These are phyloP conservation scores for Cryptococcus sp. DNA, from an alignment of 1,284 basidiomycete species.

Conservation along the genomic window DNA sequence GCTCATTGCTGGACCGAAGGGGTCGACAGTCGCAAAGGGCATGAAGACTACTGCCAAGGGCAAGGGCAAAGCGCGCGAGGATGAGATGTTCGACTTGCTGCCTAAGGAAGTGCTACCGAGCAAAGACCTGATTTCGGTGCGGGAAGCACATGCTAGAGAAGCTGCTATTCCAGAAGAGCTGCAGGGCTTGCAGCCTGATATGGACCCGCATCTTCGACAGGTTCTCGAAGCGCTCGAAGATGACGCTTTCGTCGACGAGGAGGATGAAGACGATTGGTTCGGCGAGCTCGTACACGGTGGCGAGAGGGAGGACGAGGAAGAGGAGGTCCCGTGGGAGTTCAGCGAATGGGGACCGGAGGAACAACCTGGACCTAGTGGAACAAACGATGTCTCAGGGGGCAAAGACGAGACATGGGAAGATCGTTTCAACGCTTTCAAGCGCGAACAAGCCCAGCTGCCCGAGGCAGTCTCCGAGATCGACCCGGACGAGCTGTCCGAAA, in stretches of 20 bases:
- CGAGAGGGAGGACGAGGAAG: slow-evolving; percentile 55
- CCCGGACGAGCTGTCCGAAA: slow-evolving; percentile 64
- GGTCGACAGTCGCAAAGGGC: slow-evolving; percentile 42
- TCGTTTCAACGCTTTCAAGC: slow-evolving; percentile 74
- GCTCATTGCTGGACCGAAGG: slow-evolving; percentile 71
- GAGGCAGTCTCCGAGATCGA: slow-evolving; percentile 31
- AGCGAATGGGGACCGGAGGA: slow-evolving; percentile 61
- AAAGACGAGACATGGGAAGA: slow-evolving; percentile 65
- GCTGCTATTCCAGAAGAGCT: slow-evolving; percentile 73
- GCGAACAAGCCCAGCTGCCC: slow-evolving; percentile 12
- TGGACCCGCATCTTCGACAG: slow-evolving; percentile 95
- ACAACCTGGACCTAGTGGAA: slow-evolving; percentile 14
- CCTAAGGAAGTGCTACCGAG: slow-evolving; percentile 75
- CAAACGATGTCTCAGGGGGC: slow-evolving; percentile 37
- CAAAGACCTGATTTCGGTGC: slow-evolving; percentile 68
- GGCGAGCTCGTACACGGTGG: slow-evolving; percentile 56
- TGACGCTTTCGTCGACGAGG: slow-evolving; percentile 85
- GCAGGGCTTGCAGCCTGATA: slow-evolving; percentile 88
- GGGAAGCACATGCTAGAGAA: slow-evolving; percentile 65
- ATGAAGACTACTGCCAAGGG: slow-evolving; percentile 39
- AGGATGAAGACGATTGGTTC: slow-evolving; percentile 57
- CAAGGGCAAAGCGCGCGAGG: slow-evolving; percentile 42
- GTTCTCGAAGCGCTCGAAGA: slow-evolving; percentile 93
- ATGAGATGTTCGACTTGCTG: slow-evolving; percentile 54
- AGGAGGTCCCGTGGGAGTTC: slow-evolving; percentile 65